Base-by-base conservation (phyloP, 129 eudicot genomes). In the Flaveria trinervia region DNA sequence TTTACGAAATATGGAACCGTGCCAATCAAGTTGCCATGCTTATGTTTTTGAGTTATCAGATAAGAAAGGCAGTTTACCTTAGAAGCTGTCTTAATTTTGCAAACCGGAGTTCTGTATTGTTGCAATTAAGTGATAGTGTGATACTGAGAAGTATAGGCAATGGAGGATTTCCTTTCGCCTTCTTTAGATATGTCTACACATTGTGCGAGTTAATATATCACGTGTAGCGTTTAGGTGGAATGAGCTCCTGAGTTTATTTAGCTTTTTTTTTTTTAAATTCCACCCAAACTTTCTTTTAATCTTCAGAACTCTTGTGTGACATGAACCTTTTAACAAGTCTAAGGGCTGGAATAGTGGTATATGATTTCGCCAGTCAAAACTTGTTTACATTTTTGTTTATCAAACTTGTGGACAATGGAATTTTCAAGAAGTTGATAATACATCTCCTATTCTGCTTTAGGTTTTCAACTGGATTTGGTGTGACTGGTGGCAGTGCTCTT, bases 381-480 rank as follows among this genome's bases (percentile, higher is more conserved):
- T 26, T 62, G 43, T 3, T 16, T 54, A 7, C 23, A 9, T 8
- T 18, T 7, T 18, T 56, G 28, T 56, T 9, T 59, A n/a, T 62
- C 45, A 17, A 55, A 18, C 20, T 1, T 64, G 17, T 75, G 41
- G 30, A 51, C 3, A 23, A 23, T 56, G 41, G 15, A 39, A 26
- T 30, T 20, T 70, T 5, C 26, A 48, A 13, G 54, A 25, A 48
- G 14, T 44, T 78, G 62, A 72, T 70, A 12, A 49, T 23, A 20
- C 11, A 6, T 33, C 25, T 59, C 30, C 6, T 22, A 56, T n/a
- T 7, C n/a, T 11, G 68, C 70, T 52, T 30, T 79, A 94, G 98
- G 98, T 94, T 91, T 77, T 94, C 98, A 54, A 94, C 98, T 71
- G 98, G 98, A 26, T 92, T 84, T 79, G 98, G 98, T 70, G 98